A percentile compares a stretch with the other conserved stretches of the same genome.
Conservation (phyloP, 495 filamentous ascomycete genomes). For the Penicillium paradoxum region DNA sequence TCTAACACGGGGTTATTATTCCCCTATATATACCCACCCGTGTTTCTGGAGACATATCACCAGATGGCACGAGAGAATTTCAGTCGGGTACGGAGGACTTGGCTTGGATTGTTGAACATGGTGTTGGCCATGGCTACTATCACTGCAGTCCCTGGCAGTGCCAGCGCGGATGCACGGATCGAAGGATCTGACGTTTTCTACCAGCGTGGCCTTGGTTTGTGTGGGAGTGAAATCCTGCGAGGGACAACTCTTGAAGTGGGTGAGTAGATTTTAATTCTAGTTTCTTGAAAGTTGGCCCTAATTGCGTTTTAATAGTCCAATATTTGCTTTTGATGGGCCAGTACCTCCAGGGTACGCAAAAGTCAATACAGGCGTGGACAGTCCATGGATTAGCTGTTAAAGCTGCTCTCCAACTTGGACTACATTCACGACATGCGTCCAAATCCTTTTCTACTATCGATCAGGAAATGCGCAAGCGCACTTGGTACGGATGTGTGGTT, state of each 20-base stretch:
- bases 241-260: conserved; percentile 35
- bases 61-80: conserved; percentile 28
- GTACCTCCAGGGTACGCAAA: conserved; percentile 42
- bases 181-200: conserved; percentile 35
- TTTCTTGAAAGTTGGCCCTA: neutral
- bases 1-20: conserved; percentile 38
- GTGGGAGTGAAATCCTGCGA: conserved; percentile 29
- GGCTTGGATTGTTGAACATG: conserved; percentile 70
- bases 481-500: conserved; percentile 44
- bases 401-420: conserved; percentile 37
- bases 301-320: conserved; percentile 20
- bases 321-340: conserved; percentile 37
- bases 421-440: conserved; percentile 36
- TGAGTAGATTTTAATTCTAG: conserved; percentile 6
- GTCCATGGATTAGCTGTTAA: conserved; percentile 38
- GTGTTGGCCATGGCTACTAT: conserved; percentile 68
- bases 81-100: conserved; percentile 37
- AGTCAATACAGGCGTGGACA: conserved; percentile 41
- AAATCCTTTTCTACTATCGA: conserved; percentile 30
- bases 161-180: conserved; percentile 11
- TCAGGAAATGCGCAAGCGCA: conserved; percentile 37
- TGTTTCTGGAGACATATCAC: conserved; percentile 35
- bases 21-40: conserved; percentile 34
- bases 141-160: conserved; percentile 36
- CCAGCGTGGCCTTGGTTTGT: conserved; percentile 25